Base-by-base conservation (phyloP, 768 basidiomycete species). In the Mycena venus region DNA sequence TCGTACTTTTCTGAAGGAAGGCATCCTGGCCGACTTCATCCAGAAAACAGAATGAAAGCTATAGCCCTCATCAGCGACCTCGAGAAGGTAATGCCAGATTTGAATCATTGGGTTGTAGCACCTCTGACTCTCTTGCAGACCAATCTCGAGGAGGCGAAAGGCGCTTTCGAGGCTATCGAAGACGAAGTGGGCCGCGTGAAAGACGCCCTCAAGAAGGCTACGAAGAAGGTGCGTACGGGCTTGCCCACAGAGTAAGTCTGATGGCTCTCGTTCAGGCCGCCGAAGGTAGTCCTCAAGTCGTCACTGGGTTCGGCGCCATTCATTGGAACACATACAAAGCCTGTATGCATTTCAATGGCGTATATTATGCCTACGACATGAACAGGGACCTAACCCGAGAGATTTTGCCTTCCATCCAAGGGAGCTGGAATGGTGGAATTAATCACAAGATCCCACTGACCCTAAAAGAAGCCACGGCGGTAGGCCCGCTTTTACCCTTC, bases 391-490 rank as follows among this genome's bases (percentile, higher is more conserved):
- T 75, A 1, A 75, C 66, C 0, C 17, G 25, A 32, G 17, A 4
- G 1, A 75, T 75, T 10, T 29, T 75, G 0, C 74, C 74, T 0
- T 40, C 2, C 4, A 60, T 75, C 27, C 69, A 68, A 38, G 12
- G 21, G 7, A 38, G 8, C 32, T 75, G 74, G 74, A 71, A 68
- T 34, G 6, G 2, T 0, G 44, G 23, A 0, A 34, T 75, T 9
- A 75, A 72, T 23, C 21, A 62, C 25, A n/a, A 32, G 3, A 63
- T 75, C 8, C 74, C 74, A 0, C 23, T 56, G 23, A 23, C 31
- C 2, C 25, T 75, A 3, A 62, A 51, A 34, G 55, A 71, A 2
- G 34, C 55, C 0, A 64, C 21, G 5, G 5, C 15, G 40, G 68
- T 70, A 53, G 14, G 21, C 0, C 32, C 21, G 29, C 1, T 42